These are phyloP conservation scores for Rhipidocladum racemiflorum DNA, from an alignment of 176 grass and related monocot species.

Conservation along the genomic window DNA sequence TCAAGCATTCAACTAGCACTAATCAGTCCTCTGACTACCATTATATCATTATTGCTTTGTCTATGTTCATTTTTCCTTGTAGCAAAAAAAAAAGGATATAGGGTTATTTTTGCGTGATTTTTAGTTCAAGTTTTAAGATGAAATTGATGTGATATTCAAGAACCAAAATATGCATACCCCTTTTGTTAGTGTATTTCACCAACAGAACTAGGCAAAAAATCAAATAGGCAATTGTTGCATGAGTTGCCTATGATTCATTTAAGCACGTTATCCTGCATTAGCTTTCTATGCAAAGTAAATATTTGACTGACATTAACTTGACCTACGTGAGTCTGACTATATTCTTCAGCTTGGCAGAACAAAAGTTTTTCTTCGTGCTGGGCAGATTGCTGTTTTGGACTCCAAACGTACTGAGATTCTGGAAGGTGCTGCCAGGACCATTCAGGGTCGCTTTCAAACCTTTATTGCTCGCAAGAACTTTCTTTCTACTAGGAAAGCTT, in stretches of 20 bases:
- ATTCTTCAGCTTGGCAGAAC: constrained; percentile 86
- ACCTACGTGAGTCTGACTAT: constrained; percentile 17
- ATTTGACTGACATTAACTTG: not conserved
- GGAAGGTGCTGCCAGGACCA: constrained; percentile 58
- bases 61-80: not conserved
- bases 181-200: not conserved
- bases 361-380: constrained; percentile 23
- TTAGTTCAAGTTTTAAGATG: not conserved
- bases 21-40: not conserved
- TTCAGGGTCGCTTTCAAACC: constrained; percentile 63
- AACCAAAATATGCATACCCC: not conserved
- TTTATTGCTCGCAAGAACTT: constrained; percentile 57
- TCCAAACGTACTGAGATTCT: constrained; percentile 68
- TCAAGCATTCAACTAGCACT: not conserved
- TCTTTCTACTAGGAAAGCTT: constrained; percentile 51
- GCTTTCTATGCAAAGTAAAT: not conserved
- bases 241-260: not conserved
- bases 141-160: not conserved
- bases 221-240: not conserved
- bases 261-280: not conserved
- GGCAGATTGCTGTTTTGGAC: constrained; percentile 87
- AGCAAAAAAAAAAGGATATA: not conserved
- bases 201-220: not conserved
- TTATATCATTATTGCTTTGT: not conserved
- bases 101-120: not conserved